Evolutionary conservation across 2,329 filamentous ascomycete genomes (phyloP), one percentile per base, ranked within the genome.

Genomic region (Whalleya microplaca): DNA sequence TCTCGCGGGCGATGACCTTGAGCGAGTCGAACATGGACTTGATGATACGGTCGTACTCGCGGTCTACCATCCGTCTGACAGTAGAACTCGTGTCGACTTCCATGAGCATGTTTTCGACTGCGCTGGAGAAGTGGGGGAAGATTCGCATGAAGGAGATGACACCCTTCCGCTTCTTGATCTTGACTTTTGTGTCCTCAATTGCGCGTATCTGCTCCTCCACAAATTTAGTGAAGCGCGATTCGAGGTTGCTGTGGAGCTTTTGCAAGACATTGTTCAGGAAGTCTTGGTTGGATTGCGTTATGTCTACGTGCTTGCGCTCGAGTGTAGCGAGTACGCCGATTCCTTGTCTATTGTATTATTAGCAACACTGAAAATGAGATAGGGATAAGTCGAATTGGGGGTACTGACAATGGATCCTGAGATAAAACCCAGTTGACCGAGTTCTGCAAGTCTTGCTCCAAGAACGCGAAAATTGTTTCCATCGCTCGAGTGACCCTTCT

Each of bases 171-270:
- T 98, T 98, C 80, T 96, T 97, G 75, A 97, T 92, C 79, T 97
- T 97, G 73, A 99, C 94, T 75, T 98, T 98, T 41, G 93, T 98
- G 59, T 98, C 95, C 75, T 98, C 95, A 62, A 98, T 96, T 4
- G 92, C 93, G 21, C 91, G 90, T 56, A 98, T 90, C 72, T 99
- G 95, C 62, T 96, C 92, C 64, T 98, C 94, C 8, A 98, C 86
- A 66, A 98, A 97, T 61, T 91, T 92, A 59, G 83, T 87, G 77
- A 96, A 97, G 2, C 91, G 84, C 2, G 84, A 83, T 64, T 89
- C 85, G 18, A 98, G 79, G 42, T 84, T 84, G 53, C 86, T 83
- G 64, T 95, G 91, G 9, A 96, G 78, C 69, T 91, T 92, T 66
- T 95, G 89, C 2, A 98, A 78, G 1, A 90, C 80, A 49, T 85